Evolutionary conservation across 257 asterid species (phyloP), one percentile per base, ranked within the genome.

Genomic region (Salvia miltiorrhiza): DNA sequence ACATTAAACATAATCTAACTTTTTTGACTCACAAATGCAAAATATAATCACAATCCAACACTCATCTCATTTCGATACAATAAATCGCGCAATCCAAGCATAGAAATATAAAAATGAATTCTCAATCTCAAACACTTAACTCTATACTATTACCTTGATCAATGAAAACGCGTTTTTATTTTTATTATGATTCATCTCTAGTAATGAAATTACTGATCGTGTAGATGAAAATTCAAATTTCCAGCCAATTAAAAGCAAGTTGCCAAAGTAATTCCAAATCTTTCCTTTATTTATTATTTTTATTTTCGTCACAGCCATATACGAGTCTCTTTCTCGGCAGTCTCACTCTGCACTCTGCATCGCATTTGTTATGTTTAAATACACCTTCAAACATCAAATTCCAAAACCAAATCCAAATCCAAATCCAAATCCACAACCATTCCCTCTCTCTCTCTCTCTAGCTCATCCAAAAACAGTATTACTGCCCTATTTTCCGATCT

Each of bases 281-380:
- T 13, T 8, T 1, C 19, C 12, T 14, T 17, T 19, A 13, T 14
- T 2, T 8, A 7, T 10, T 53, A 5, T 5, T 21, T 45, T 47
- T 1, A 26, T 52, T 3, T 52, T 10, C n/a, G 19, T 9, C 39
- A 67, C 76, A 71, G 70, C 70, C 50, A 48, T 26, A 35, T 26
- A 41, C 0, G 11, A 16, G 63, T 37, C 54, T 71, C 30, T 52
- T 45, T 53, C 59, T 30, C 16, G 21, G 40, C 48, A 74, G 70
- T 44, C 40, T 50, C 66, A 24, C 33, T 30, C 33, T 5, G 61
- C 20, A 5, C 14, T 74, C 65, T 65, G 68, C 9, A 64, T 68
- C 72, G 78, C 85, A 73, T 71, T 73, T 72, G 76, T 57, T 67
- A 76, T 23, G 69, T 67, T 73, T 67, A 74, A 77, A 73, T 75